Evolutionary conservation across 2,329 filamentous ascomycete species (phyloP).

Genomic region (Lomentospora prolificans): DNA sequence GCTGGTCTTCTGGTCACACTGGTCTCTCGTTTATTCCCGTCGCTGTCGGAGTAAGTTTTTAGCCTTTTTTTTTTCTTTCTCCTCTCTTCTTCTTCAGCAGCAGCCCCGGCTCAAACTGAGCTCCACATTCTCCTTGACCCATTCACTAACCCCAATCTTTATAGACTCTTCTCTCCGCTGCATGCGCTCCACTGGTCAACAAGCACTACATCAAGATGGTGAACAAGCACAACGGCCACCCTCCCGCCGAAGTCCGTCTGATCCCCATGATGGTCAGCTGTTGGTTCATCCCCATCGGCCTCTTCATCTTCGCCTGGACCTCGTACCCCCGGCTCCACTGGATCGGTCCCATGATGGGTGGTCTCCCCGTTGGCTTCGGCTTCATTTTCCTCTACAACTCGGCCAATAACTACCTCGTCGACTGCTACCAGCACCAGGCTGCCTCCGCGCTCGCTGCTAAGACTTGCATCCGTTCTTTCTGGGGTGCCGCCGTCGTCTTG

Average conservation of each 20-base stretch:
- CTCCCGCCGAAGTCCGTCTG: slow-evolving; percentile 67
- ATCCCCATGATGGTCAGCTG: slow-evolving; percentile 75
- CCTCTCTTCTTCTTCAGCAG: background rate
- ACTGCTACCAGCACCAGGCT: slow-evolving; percentile 59
- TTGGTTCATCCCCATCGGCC: slow-evolving; percentile 56
- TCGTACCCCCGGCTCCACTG: slow-evolving; percentile 57
- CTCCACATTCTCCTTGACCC: background rate
- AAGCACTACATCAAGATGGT: slow-evolving; percentile 64
- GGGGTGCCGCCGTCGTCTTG: slow-evolving; percentile 67
- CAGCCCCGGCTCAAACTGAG: no score
- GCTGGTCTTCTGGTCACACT: slow-evolving; percentile 62
- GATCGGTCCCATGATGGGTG: slow-evolving; percentile 63
- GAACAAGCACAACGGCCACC: slow-evolving; percentile 55
- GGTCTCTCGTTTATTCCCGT: slow-evolving; percentile 84
- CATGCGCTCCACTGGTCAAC: slow-evolving; percentile 65
- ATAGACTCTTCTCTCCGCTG: slow-evolving; percentile 36
- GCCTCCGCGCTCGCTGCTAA: slow-evolving; percentile 75
- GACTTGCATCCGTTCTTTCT: slow-evolving; percentile 69
- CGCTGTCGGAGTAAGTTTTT: slow-evolving; percentile 50
- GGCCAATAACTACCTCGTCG: slow-evolving; percentile 63
- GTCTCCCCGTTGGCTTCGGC: slow-evolving; percentile 64
- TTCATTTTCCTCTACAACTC: slow-evolving; percentile 80
- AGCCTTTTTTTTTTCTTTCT: background rate
- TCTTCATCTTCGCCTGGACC: slow-evolving; percentile 51
- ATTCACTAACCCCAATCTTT: slow-evolving; percentile 1